Evolutionary conservation across 2,329 filamentous ascomycete genomes (phyloP).

Genomic region (Huntiella omanensis): DNA sequence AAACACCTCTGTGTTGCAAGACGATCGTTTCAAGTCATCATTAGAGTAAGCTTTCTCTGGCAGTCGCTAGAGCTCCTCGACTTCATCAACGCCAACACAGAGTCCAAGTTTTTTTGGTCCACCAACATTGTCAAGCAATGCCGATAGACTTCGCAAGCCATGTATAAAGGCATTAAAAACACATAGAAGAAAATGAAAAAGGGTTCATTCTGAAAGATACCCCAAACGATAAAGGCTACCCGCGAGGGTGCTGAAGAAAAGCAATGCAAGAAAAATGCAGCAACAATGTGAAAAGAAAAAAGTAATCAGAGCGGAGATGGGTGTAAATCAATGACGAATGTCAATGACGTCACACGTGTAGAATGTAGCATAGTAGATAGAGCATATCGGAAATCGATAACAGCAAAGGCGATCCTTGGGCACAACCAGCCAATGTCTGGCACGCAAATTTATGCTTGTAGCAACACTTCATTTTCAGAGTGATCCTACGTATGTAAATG

Average conservation of each 20-base stretch:
- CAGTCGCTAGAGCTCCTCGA: too few species aligned
- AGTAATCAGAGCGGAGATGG: too few species aligned
- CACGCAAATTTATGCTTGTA: background rate
- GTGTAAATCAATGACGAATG: too few species aligned
- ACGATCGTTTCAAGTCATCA: background rate
- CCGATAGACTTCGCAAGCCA: conserved; percentile 2
- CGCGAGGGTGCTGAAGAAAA: background rate
- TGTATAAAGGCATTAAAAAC: conserved; percentile 1
- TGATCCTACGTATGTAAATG: background rate
- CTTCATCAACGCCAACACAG: too few species aligned
- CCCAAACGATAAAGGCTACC: background rate
- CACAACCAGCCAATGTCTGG: background rate
- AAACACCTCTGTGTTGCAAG: background rate
- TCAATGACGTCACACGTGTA: conserved; percentile 1
- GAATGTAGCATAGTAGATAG: background rate
- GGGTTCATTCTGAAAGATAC: background rate
- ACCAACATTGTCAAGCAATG: background rate
- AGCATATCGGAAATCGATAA: too few species aligned
- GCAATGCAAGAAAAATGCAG: background rate
- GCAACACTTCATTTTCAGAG: conserved; percentile 8
- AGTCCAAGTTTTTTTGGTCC: too few species aligned
- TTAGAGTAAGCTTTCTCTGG: background rate
- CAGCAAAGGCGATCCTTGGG: too few species aligned
- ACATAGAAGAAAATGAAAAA: conserved; percentile 3
- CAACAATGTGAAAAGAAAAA: too few species aligned